Base-by-base conservation (phyloP, 345 rosid species). In the Turritis glabra region DNA sequence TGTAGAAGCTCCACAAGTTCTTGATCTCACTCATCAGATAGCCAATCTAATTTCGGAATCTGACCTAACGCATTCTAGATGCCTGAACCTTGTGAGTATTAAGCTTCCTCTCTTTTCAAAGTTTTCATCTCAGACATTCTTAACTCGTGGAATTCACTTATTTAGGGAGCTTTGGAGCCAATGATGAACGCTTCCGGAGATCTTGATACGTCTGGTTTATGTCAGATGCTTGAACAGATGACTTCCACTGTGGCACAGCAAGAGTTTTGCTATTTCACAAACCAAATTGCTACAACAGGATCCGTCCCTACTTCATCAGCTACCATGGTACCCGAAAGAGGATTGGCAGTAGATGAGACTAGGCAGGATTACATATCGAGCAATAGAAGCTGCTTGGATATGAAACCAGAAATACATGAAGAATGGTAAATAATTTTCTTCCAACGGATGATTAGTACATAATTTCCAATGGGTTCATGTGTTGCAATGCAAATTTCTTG, bases 41-140 rank as follows among this genome's bases (percentile, higher is more conserved):
- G 82, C 90, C 80, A 72, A 90, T 58, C 81, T 92, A 71, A 80
- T 92, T 78, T 89, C 99, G 52, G 91, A 92, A 68, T 84, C 88
- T 72, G 97, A 90, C 77, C 41, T 86, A 60, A 76, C 87, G 41
- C 82, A 69, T 74, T 78, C 79, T 48, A 79, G 81, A 67, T 82
- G 85, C 84, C 87, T 77, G 51, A 72, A 59, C 29, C 70, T 64
- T 15, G 92, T 89, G 67, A 81, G 87, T 76, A 52, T 71, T 63
- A 53, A 7, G 47, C 48, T 51, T 40, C 54, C 32, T 33, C 27
- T 47, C 35, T 64, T 64, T 30, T 7, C 21, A 17, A 57, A 64
- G 33, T 71, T 52, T 5, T 64, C 53, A 54, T 48, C 40, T 71
- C 58, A 17, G 22, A 27, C 40, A 25, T 54, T 26, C 58, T 40